phyloP scores from a whole-genome alignment of 2,329 filamentous ascomycete genomes.

The Penicillium sp. region DNA sequence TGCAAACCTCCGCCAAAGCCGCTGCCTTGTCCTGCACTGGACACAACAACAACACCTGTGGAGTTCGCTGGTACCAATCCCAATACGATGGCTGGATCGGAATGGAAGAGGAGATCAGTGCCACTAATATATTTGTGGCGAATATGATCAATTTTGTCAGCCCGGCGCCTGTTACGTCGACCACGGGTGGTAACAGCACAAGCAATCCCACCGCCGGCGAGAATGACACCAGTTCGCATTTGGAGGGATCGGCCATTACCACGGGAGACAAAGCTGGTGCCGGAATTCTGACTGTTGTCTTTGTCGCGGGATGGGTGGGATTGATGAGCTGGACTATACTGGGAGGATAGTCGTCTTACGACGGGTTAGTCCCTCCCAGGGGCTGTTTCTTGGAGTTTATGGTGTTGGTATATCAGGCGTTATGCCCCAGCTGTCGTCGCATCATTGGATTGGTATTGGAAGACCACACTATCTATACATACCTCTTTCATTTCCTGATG shows the following conservation, averaged over 20 bases:
- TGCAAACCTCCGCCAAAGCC: constrained; percentile 55
- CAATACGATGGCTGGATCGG: constrained; percentile 56
- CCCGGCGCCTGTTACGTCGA: constrained; percentile 41
- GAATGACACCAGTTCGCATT: constrained; percentile 6
- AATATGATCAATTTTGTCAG: constrained; percentile 47
- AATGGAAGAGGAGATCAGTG: constrained; percentile 55
- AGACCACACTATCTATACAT: neutral
- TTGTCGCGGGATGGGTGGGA: constrained; percentile 27
- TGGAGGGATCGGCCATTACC: constrained; percentile 13
- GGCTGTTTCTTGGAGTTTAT: neutral
- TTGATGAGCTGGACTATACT: constrained; percentile 34
- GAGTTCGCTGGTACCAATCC: constrained; percentile 56
- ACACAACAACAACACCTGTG: constrained; percentile 44
- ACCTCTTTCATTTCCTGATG: neutral
- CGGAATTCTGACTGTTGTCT: constrained; percentile 34
- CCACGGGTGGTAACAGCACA: constrained; percentile 55
- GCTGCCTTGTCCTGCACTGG: constrained; percentile 60
- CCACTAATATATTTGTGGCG: constrained; percentile 59
- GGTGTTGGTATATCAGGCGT: neutral
- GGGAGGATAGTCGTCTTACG: constrained; percentile 12
- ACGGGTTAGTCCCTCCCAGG: neutral
- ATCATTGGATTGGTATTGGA: neutral
- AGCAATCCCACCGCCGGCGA: constrained; percentile 38
- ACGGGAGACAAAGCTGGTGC: constrained; percentile 38
- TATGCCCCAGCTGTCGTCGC: neutral